Evolutionary conservation across 2,329 filamentous ascomycete genomes (phyloP).

Genomic region (Chaetomiaceae sp.): DNA sequence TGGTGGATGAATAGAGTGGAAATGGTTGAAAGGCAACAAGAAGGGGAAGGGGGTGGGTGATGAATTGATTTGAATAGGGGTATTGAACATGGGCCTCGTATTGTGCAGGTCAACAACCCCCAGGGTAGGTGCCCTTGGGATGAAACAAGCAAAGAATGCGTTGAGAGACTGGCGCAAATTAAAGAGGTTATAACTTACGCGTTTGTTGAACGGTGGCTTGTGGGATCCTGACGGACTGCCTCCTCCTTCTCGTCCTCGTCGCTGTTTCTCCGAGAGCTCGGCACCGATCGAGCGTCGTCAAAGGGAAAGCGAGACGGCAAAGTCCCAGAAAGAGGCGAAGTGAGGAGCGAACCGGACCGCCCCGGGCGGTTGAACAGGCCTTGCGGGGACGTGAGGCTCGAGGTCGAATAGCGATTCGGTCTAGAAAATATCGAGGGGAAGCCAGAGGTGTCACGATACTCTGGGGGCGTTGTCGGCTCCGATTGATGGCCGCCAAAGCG

Average conservation of each 20-base stretch:
- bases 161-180: background rate
- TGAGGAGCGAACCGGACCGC: slow-evolving; percentile 73
- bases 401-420: slow-evolving; percentile 83
- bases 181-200: slow-evolving; percentile 54
- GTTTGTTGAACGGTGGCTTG: slow-evolving; percentile 67
- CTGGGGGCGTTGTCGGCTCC: slow-evolving; percentile 93
- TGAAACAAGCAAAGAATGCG: no score
- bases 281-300: slow-evolving; percentile 73
- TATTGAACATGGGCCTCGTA: background rate
- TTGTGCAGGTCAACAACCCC: background rate
- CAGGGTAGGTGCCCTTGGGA: no score
- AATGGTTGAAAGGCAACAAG: background rate
- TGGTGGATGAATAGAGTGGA: background rate
- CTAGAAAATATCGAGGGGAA: slow-evolving; percentile 78
- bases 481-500: slow-evolving; percentile 70
- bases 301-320: slow-evolving; percentile 55
- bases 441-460: slow-evolving; percentile 72
- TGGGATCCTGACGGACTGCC: slow-evolving; percentile 62
- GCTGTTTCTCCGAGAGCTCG: slow-evolving; percentile 82
- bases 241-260: slow-evolving; percentile 85
- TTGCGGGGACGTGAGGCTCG: slow-evolving; percentile 77
- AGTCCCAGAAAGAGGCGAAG: slow-evolving; percentile 67
- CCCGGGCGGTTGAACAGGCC: slow-evolving; percentile 68
- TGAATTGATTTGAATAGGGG: slow-evolving; percentile 2
- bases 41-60: background rate